Percentiles rank a stretch among this genome's conserved stretches.
These are phyloP conservation scores for Vigna trinervia DNA, from an alignment of 306 rosid species.

Conservation along the genomic window DNA sequence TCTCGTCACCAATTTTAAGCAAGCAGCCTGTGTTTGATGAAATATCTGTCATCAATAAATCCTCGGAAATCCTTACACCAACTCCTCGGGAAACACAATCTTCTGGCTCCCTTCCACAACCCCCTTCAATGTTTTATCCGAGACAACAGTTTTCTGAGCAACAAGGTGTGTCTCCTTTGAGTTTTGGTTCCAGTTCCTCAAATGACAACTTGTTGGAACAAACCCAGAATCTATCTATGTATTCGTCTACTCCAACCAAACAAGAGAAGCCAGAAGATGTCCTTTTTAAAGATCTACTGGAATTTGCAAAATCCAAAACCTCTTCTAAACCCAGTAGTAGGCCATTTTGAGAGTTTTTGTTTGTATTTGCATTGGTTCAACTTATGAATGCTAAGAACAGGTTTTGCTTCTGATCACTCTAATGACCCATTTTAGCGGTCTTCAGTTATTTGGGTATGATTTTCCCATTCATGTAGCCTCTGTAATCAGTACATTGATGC, in stretches of 20 bases:
- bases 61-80: slow-evolving; percentile 64
- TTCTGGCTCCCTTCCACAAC: slow-evolving; percentile 65
- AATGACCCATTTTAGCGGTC: slow-evolving; percentile 48
- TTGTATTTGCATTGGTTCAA: slow-evolving; percentile 46
- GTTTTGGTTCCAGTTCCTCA: slow-evolving; percentile 64
- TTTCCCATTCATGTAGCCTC: slow-evolving; percentile 43
- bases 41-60: slow-evolving; percentile 58
- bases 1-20: slow-evolving; percentile 52
- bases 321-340: slow-evolving; percentile 69
- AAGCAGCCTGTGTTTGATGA: slow-evolving; percentile 70
- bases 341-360: slow-evolving; percentile 57
- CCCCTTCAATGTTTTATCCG: slow-evolving; percentile 72
- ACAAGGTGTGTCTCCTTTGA: slow-evolving; percentile 51
- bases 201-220: slow-evolving; percentile 71
- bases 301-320: slow-evolving; percentile 84
- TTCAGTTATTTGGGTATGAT: slow-evolving; percentile 35
- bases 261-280: slow-evolving; percentile 80
- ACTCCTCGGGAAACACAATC: slow-evolving; percentile 73
- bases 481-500: slow-evolving; percentile 41
- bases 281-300: slow-evolving; percentile 83
- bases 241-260: slow-evolving; percentile 62
- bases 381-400: slow-evolving; percentile 45
- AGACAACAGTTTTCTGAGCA: slow-evolving; percentile 80
- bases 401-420: slow-evolving; percentile 49
- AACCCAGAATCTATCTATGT: slow-evolving; percentile 76